These are phyloP conservation scores for Iris pallida DNA, from an alignment of 116 monocot genomes.

Conservation along the genomic window DNA sequence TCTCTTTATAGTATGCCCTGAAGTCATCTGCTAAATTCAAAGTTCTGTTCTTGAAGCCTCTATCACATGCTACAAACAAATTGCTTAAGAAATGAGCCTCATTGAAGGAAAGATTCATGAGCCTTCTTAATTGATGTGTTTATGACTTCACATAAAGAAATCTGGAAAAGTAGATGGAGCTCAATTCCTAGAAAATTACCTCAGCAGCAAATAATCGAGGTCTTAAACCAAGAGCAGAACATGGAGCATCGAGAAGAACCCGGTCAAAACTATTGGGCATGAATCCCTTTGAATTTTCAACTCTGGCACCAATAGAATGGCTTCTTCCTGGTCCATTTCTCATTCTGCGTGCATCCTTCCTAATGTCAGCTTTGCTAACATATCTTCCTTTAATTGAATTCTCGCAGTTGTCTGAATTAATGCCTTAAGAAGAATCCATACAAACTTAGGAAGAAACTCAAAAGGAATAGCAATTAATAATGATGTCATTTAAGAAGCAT, in stretches of 20 bases:
- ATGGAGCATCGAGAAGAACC: slow-evolving; percentile 95
- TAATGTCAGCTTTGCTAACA: slow-evolving; percentile 29
- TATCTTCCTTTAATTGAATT: slow-evolving; percentile 21
- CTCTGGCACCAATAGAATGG: slow-evolving; percentile 49
- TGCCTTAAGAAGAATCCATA: neutral
- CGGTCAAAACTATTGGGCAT: slow-evolving; percentile 81
- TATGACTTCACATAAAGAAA: too few relatives aligned
- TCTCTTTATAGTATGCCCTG: too few relatives aligned
- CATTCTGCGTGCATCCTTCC: slow-evolving; percentile 29
- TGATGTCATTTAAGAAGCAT: neutral
- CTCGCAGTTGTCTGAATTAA: slow-evolving; percentile 16
- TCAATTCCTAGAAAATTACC: slow-evolving; percentile 26
- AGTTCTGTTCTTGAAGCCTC: too few relatives aligned
- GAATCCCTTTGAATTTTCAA: slow-evolving; percentile 71
- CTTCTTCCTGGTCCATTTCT: slow-evolving; percentile 91
- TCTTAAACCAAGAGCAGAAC: slow-evolving; percentile 94
- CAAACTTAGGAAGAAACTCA: neutral
- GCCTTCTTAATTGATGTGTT: too few relatives aligned
- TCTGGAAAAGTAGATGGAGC: too few relatives aligned
- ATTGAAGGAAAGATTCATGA: too few relatives aligned
- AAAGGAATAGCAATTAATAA: neutral
- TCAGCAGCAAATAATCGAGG: slow-evolving; percentile 91
- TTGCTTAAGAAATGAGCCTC: too few relatives aligned
- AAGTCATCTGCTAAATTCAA: too few relatives aligned
- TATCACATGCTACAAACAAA: too few relatives aligned